Conservation (phyloP, 1,284 basidiomycete genomes). For the Moesziomyces globuligerus region DNA sequence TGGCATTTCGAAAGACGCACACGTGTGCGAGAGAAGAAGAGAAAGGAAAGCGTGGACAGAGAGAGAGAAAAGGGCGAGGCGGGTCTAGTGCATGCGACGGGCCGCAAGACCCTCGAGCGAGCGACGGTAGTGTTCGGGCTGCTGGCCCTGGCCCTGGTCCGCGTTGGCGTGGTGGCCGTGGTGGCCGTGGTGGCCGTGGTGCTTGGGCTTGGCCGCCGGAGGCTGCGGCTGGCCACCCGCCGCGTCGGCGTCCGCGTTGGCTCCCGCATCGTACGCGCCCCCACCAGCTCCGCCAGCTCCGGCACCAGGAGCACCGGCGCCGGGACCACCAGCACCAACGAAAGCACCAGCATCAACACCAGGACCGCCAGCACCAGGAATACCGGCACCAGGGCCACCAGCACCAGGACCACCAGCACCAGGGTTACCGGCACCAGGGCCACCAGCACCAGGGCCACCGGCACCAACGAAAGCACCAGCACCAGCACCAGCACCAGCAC, state of each 20-base stretch:
- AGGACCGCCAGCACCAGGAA: slow-evolving; percentile 3
- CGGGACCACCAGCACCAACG: slow-evolving; percentile 1
- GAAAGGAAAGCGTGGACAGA: too few relatives aligned
- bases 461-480: not conserved
- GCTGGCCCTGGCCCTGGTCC: not conserved
- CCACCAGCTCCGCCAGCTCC: slow-evolving; percentile 2
- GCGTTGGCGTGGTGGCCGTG: not conserved
- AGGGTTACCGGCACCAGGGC: not conserved
- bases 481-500: slow-evolving; percentile 3
- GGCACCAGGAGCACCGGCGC: slow-evolving; percentile 1
- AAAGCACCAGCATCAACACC: slow-evolving; percentile 5
- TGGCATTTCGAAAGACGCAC: too few relatives aligned
- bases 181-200: slow-evolving; percentile 1
- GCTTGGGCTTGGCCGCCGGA: not conserved
- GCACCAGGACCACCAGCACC: slow-evolving; percentile 13
- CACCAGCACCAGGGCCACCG: not conserved
- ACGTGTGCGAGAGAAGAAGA: too few relatives aligned
- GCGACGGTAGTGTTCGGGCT: not conserved
- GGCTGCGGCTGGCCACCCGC: too few relatives aligned
- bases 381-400: slow-evolving; percentile 9
- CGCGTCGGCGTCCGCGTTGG: too few relatives aligned
- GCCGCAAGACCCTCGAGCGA: too few relatives aligned
- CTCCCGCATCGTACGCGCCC: not conserved
- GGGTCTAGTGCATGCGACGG: not conserved
- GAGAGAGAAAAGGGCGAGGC: too few relatives aligned